These are phyloP conservation scores for Paradendryphiella salina DNA, from an alignment of 2,329 filamentous ascomycete genomes.

Conservation along the genomic window DNA sequence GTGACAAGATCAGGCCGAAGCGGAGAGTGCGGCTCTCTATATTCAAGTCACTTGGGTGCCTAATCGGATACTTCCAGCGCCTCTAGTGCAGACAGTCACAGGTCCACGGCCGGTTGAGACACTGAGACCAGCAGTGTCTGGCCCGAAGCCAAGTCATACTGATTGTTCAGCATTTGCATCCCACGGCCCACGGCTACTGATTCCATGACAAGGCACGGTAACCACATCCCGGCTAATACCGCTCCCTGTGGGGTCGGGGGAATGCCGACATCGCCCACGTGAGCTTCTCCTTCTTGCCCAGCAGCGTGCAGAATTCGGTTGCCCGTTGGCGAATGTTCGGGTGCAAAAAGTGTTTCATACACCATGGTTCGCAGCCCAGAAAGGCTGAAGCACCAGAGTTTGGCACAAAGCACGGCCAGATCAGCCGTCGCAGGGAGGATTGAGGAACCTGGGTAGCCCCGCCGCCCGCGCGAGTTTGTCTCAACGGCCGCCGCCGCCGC, in stretches of 20 bases:
- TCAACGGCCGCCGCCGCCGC: conserved; percentile 5
- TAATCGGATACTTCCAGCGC: neutral
- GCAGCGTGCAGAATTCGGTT: conserved; percentile 2
- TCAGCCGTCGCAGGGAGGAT: conserved; percentile 3
- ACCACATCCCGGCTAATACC: neutral
- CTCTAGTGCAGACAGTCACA: conserved; percentile 1
- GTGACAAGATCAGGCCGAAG: too few relatives aligned
- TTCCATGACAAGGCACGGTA: conserved; percentile 8
- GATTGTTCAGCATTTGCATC: conserved; percentile 24
- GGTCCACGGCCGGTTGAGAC: neutral
- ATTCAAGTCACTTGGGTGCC: neutral
- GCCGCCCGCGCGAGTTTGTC: conserved; percentile 10
- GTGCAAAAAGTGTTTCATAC: conserved; percentile 24
- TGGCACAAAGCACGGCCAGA: conserved; percentile 3
- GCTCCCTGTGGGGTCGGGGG: conserved; percentile 16
- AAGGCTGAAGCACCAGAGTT: conserved; percentile 4
- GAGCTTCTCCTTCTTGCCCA: conserved; percentile 8
- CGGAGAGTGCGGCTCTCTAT: too few relatives aligned
- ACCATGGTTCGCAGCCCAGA: conserved; percentile 21
- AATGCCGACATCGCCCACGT: conserved; percentile 24
- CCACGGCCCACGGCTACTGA: conserved; percentile 13
- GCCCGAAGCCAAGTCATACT: conserved; percentile 1
- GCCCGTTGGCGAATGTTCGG: conserved; percentile 14
- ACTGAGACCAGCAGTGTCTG: conserved; percentile 1
- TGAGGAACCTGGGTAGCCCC: conserved; percentile 7